phyloP scores from a whole-genome alignment of 257 asterid species.

The Nyctanthes arbortristis region DNA sequence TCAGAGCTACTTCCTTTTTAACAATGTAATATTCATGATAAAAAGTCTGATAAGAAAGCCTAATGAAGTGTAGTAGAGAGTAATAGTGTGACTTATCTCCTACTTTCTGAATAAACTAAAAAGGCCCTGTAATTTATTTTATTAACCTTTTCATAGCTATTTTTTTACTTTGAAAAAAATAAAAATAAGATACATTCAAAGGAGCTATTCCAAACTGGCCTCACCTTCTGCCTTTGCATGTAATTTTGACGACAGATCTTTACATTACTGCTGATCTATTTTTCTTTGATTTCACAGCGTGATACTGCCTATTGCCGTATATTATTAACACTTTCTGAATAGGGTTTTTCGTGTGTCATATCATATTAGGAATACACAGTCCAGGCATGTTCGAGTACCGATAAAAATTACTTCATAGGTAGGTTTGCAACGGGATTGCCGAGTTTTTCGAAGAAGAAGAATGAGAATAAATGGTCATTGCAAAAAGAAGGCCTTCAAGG shows the following conservation, averaged over 20 bases:
- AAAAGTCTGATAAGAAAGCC: too few relatives aligned
- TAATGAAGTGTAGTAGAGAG: too few relatives aligned
- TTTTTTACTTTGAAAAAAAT: too few relatives aligned
- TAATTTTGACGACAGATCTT: background rate
- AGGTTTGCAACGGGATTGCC: constrained; percentile 49
- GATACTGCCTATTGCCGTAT: background rate
- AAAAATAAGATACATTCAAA: too few relatives aligned
- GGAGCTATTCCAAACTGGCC: too few relatives aligned
- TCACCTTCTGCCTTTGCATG: background rate
- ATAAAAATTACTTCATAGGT: constrained; percentile 52
- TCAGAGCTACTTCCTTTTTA: too few relatives aligned
- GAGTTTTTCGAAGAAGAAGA: constrained; percentile 44
- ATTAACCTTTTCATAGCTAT: too few relatives aligned
- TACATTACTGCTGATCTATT: background rate
- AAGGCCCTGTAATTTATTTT: too few relatives aligned
- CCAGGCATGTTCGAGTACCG: constrained; percentile 42
- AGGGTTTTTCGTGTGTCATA: background rate
- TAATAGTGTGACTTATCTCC: too few relatives aligned
- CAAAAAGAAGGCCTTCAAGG: constrained; percentile 60
- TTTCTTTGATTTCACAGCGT: background rate
- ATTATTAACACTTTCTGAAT: background rate
- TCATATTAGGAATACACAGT: constrained; percentile 48
- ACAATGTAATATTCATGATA: too few relatives aligned
- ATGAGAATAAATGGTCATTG: constrained; percentile 45
- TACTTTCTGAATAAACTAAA: too few relatives aligned